Conservation (phyloP, 2,329 filamentous ascomycete genomes). For the Hymenoscyphus scutula region DNA sequence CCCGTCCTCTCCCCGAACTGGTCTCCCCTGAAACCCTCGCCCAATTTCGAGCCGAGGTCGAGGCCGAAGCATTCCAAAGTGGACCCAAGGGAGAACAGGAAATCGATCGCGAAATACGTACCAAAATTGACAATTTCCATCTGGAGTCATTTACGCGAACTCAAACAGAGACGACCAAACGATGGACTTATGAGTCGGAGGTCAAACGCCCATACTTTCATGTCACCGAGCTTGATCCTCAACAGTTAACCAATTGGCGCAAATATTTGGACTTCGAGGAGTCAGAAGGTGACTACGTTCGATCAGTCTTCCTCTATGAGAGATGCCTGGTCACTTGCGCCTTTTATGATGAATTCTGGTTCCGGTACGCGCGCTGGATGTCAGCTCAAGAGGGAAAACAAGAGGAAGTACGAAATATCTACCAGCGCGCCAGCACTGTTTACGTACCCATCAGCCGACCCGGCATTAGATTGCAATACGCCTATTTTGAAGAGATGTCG, state of each 20-base stretch:
- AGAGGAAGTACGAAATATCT: constrained; percentile 89
- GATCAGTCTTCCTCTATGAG: constrained; percentile 85
- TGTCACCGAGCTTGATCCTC: constrained; percentile 84
- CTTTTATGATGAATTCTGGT: constrained; percentile 97
- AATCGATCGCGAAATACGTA: constrained; percentile 76
- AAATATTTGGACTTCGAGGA: constrained; percentile 98
- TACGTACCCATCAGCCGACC: constrained; percentile 86
- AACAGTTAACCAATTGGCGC: constrained; percentile 84
- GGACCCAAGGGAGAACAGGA: constrained; percentile 68
- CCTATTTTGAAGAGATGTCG: constrained; percentile 87
- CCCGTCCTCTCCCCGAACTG: constrained; percentile 69
- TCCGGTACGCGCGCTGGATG: constrained; percentile 97
- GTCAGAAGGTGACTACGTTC: constrained; percentile 69
- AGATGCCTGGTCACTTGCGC: constrained; percentile 89
- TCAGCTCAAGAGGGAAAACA: constrained; percentile 73
- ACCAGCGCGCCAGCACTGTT: constrained; percentile 78
- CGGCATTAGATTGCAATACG: constrained; percentile 82
- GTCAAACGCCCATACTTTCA: constrained; percentile 97
- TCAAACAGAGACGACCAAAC: constrained; percentile 83
- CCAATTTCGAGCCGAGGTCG: constrained; percentile 69
- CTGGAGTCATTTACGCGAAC: constrained; percentile 78
- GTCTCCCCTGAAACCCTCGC: constrained; percentile 65
- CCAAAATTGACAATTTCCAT: constrained; percentile 76
- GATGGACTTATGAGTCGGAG: constrained; percentile 92
- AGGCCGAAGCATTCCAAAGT: constrained; percentile 57